Evolutionary conservation across 2,329 filamentous ascomycete species (phyloP).

Genomic region (Ceratocystis alfenasii): DNA sequence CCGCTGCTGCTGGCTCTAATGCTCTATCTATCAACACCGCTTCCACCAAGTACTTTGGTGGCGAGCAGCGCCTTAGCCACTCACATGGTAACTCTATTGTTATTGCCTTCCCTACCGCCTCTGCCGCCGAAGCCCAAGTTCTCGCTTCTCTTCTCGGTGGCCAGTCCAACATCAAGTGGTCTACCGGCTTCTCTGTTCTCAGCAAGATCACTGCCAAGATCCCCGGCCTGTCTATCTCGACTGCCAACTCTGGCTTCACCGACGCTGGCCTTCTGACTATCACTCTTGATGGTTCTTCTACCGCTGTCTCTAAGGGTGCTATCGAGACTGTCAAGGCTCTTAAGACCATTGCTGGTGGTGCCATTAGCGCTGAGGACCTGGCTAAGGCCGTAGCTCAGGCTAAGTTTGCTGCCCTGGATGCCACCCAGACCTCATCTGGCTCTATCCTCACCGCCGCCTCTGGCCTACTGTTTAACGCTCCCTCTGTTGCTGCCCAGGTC

Average conservation of each 20-base stretch:
- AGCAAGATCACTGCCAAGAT: conserved; percentile 61
- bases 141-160: conserved; percentile 83
- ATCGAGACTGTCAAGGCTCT: conserved; percentile 68
- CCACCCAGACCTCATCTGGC: conserved; percentile 62
- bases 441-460: conserved; percentile 76
- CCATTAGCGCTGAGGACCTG: conserved; percentile 71
- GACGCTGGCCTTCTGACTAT: conserved; percentile 85
- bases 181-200: conserved; percentile 80
- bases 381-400: conserved; percentile 85
- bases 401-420: conserved; percentile 82
- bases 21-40: conserved; percentile 40
- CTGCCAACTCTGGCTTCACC: conserved; percentile 76
- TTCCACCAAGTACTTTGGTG: conserved; percentile 80
- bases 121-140: conserved; percentile 83
- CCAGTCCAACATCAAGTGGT: conserved; percentile 88
- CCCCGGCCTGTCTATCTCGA: conserved; percentile 55
- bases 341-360: conserved; percentile 65
- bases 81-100: conserved; percentile 69
- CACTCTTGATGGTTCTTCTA: conserved; percentile 62
- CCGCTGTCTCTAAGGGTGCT: conserved; percentile 60
- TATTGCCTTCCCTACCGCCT: conserved; percentile 71
- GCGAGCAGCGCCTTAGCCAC: conserved; percentile 80
- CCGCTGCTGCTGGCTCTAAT: conserved; percentile 39
- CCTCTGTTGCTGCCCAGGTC: conserved; percentile 69
- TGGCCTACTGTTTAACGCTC: conserved; percentile 67